Base-by-base conservation (phyloP, 768 basidiomycete species). In the Termitomyces sp. region DNA sequence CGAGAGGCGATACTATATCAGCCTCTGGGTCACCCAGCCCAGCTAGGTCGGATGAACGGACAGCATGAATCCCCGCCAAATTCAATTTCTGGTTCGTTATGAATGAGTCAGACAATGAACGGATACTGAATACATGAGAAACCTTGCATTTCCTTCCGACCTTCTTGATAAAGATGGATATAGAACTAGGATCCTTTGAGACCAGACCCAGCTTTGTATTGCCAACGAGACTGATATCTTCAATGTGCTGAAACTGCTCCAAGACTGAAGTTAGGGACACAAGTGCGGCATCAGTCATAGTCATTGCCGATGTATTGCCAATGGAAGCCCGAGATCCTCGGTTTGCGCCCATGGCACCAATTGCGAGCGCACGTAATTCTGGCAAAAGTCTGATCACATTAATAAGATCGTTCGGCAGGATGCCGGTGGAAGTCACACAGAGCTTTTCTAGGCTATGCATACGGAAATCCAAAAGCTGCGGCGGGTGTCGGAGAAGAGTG, bases 101-200 rank as follows among this genome's bases (percentile, higher is more conserved):
- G 22, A 35, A 56, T 45, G 51, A 56, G 47, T 44, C 19, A 28
- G 38, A 7, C 15, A 10, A 30, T 19, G 22, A 11, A 24, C 14
- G 19, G 19, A 24, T 19, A 50, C 14, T 14, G 22, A 45, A 28
- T 17, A 26, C 11, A 30, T 12, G n/a, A 65, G 68, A 32, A 55
- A 80, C 85, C 71, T 76, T 83, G 73, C 83, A 85, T 40, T 68
- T 75, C 57, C 82, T 72, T 22, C 87, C 86, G 14, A 87, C 79
- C 9, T 66, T 69, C 44, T 65, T 61, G 28, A 89, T 61, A 57
- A 88, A 78, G 22, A 73, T 63, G 2, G 68, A 60, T 5, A 87
- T 62, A 1, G 80, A 68, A 3, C 70, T 61, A 8, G 69, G 63
- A 46, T 59, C 62, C 45, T 66, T 64, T 7, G 71, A 67, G 0